These are phyloP conservation scores for Pythium grandisporangium DNA, from an alignment of 352 stramenopile genomes.

Conservation along the genomic window DNA sequence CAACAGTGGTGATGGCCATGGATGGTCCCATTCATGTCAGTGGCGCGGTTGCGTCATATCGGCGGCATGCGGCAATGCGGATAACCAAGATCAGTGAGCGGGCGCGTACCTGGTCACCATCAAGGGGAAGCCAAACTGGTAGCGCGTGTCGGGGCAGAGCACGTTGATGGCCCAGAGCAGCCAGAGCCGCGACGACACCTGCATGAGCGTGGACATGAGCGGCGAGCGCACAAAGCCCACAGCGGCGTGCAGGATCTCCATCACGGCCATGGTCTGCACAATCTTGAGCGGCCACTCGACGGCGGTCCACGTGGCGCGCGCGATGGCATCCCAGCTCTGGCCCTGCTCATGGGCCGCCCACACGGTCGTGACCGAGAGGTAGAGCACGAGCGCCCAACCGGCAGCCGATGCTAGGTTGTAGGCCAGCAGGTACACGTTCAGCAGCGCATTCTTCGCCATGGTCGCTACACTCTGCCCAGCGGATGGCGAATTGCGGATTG, in stretches of 20 bases:
- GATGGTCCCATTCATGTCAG: too few species aligned
- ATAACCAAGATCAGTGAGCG: too few species aligned
- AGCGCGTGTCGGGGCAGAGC: conserved; percentile 61
- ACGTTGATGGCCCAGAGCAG: conserved; percentile 94
- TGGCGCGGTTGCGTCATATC: too few species aligned
- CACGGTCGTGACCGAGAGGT: conserved; percentile 44
- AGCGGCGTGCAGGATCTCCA: conserved; percentile 96
- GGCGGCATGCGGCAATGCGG: too few species aligned
- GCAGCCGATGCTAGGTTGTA: conserved; percentile 64
- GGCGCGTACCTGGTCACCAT: conserved; percentile 72
- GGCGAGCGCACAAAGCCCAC: conserved; percentile 94
- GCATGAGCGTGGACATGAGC: conserved; percentile 89
- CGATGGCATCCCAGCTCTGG: conserved; percentile 40
- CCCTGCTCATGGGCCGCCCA: conserved; percentile 24
- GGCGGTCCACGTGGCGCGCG: conserved; percentile 38
- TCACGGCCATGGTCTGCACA: conserved; percentile 91
- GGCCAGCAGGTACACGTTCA: conserved; percentile 63
- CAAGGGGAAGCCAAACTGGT: conserved; percentile 79
- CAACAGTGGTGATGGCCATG: too few species aligned
- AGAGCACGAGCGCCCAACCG: conserved; percentile 71
- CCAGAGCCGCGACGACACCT: conserved; percentile 88
- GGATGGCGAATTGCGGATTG: not conserved
- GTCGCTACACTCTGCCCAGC: not conserved
- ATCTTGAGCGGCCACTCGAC: conserved; percentile 57
- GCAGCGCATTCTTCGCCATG: conserved; percentile 63